Evolutionary conservation across 176 grass and related monocot species (phyloP).

Genomic region (sorghum (Sorghum bicolor)): Sorghum_bicolor_NCBIv3 NC_012877.2:147501-148000

Average conservation of each 20-base stretch:
- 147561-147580: background rate
- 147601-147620: background rate
- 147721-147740: conserved; percentile 77
- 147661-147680: conserved; percentile 47
- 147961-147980: background rate
- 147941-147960: background rate
- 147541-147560: background rate
- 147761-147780: conserved; percentile 96
- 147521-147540: background rate
- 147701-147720: conserved; percentile 71
- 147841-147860: background rate
- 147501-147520: background rate
- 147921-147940: background rate
- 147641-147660: background rate
- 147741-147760: conserved; percentile 97
- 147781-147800: conserved; percentile 97
- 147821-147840: background rate
- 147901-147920: background rate
- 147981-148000: background rate
- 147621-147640: background rate
- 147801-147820: conserved; percentile 87
- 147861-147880: background rate
- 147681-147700: conserved; percentile 90
- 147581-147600: background rate
- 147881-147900: background rate